Evolutionary conservation across 768 basidiomycete genomes (phyloP).

Genomic region (Termitomyces heimii): DNA sequence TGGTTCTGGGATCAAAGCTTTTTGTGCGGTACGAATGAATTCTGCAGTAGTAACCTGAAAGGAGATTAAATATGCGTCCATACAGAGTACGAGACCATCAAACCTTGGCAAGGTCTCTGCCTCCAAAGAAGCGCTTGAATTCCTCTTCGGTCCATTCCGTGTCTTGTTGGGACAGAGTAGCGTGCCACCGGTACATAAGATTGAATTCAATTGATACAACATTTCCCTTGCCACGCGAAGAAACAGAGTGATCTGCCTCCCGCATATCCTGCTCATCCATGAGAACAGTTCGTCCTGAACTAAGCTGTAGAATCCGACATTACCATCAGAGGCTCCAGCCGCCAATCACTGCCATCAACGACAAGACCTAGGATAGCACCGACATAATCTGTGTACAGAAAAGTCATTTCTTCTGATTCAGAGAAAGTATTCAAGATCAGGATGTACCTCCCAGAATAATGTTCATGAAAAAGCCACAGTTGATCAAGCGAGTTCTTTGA

Average conservation of each 20-base stretch:
- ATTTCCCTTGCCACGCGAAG: constrained; percentile 68
- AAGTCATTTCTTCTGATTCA: background rate
- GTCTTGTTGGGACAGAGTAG: constrained; percentile 51
- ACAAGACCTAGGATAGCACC: constrained; percentile 67
- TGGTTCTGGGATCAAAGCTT: constrained; percentile 20
- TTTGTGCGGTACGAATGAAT: constrained; percentile 30
- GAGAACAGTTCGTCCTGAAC: background rate
- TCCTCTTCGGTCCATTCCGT: constrained; percentile 44
- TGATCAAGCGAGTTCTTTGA: constrained; percentile 65
- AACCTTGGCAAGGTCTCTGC: constrained; percentile 34
- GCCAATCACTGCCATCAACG: constrained; percentile 60
- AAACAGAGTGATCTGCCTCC: constrained; percentile 41
- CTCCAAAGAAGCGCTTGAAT: constrained; percentile 40
- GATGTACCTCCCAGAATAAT: constrained; percentile 51
- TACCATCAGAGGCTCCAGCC: constrained; percentile 63
- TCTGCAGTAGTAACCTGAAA: constrained; percentile 28
- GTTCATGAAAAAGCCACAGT: constrained; percentile 67
- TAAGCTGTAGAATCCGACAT: constrained; percentile 4
- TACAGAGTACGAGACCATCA: background rate
- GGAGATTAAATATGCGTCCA: background rate
- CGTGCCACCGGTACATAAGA: constrained; percentile 60
- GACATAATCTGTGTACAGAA: constrained; percentile 52
- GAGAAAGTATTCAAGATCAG: background rate
- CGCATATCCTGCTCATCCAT: constrained; percentile 39
- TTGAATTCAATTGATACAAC: constrained; percentile 76